phyloP scores from a whole-genome alignment of 2,329 filamentous ascomycete genomes.

The Fusarium sacchari region DNA sequence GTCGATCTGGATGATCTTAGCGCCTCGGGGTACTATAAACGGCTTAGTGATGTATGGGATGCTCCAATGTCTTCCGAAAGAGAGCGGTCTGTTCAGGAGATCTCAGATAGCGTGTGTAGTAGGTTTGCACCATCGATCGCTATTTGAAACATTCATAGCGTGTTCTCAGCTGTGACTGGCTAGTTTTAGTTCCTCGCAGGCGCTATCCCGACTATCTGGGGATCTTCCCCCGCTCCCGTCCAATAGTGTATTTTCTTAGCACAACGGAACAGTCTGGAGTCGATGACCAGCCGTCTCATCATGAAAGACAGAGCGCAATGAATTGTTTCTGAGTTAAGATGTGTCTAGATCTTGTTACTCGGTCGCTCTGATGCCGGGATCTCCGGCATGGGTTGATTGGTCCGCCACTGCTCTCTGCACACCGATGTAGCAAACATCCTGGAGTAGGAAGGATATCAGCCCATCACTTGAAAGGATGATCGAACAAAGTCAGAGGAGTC shows the following conservation, averaged over 20 bases:
- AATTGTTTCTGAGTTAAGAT: too few relatives aligned
- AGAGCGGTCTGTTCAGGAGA: too few relatives aligned
- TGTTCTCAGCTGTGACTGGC: neutral
- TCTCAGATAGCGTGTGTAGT: fast-evolving
- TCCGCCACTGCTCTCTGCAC: neutral
- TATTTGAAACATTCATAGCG: fast-evolving
- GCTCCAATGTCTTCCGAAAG: neutral
- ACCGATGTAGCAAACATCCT: neutral
- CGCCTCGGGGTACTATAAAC: neutral
- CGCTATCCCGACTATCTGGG: neutral
- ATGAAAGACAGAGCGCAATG: too few relatives aligned
- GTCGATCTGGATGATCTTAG: neutral
- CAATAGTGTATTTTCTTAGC: neutral
- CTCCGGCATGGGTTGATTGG: neutral
- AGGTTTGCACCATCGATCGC: neutral
- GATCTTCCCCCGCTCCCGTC: neutral
- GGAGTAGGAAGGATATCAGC: fast-evolving
- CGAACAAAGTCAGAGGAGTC: too few relatives aligned
- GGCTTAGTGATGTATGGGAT: fast-evolving
- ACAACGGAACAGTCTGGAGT: neutral
- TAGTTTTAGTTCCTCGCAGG: neutral
- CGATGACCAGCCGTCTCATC: neutral
- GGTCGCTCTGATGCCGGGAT: neutral
- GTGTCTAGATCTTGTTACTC: fast-evolving
- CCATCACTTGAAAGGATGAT: fast-evolving